phyloP scores from a whole-genome alignment of 352 stramenopile genomes.

The Globisporangium apiculatum region DNA sequence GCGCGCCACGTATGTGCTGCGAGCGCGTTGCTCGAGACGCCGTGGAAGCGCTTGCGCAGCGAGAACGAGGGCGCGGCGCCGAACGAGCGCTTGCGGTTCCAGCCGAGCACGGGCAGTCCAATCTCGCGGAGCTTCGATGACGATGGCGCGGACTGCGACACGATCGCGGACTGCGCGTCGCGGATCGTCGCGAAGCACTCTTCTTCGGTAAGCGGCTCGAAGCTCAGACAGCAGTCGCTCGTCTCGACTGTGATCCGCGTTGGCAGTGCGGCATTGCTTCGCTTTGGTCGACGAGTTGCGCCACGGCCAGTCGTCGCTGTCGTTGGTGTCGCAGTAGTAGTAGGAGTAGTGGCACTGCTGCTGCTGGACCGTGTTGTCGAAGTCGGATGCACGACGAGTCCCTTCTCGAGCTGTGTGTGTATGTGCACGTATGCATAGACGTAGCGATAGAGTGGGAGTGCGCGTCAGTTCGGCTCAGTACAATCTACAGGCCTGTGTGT shows the following conservation, averaged over 20 bases:
- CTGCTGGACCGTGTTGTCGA: background rate
- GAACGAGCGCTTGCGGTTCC: constrained; percentile 28
- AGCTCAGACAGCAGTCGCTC: constrained; percentile 14
- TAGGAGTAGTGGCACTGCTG: background rate
- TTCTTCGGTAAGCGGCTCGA: constrained; percentile 16
- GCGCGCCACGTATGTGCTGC: constrained; percentile 15
- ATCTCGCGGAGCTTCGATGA: constrained; percentile 12
- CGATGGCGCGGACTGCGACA: constrained; percentile 11
- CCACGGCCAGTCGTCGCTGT: too few species aligned
- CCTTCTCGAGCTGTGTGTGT: background rate
- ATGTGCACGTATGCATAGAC: background rate
- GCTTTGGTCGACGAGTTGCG: background rate
- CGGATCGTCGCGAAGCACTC: constrained; percentile 20
- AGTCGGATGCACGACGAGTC: background rate
- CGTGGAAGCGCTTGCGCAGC: constrained; percentile 20
- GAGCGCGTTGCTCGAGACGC: constrained; percentile 11
- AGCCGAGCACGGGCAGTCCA: constrained; percentile 20
- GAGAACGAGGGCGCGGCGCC: constrained; percentile 19
- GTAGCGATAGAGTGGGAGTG: background rate
- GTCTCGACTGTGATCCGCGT: constrained; percentile 10
- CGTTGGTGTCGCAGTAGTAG: background rate
- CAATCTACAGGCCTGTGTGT: too few species aligned
- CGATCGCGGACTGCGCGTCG: constrained; percentile 8
- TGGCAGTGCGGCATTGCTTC: background rate
- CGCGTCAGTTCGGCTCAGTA: background rate